phyloP scores from a whole-genome alignment of 1,284 basidiomycete genomes.

The Schizophyllum commune region DNA sequence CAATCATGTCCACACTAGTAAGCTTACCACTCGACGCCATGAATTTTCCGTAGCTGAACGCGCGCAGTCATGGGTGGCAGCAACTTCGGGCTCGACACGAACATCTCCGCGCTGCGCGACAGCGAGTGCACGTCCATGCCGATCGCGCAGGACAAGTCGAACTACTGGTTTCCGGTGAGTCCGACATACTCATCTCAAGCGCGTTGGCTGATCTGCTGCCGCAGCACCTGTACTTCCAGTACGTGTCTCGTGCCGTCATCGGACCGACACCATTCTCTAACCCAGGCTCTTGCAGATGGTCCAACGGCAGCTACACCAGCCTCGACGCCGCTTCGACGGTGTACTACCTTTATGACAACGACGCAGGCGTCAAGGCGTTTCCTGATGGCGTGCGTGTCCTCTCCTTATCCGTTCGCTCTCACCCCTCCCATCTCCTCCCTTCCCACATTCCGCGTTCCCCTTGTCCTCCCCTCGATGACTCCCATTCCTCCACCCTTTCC shows the following conservation, averaged over 20 bases:
- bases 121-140: slow-evolving; percentile 36
- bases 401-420: neutral
- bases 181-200: neutral
- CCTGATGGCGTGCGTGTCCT: slow-evolving; percentile 35
- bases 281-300: slow-evolving; percentile 33
- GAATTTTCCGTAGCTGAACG: neutral
- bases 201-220: neutral
- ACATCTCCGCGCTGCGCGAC: slow-evolving; percentile 23
- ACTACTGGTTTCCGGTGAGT: slow-evolving; percentile 38
- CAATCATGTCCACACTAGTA: slow-evolving; percentile 32
- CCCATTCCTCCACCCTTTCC: slow-evolving; percentile 1
- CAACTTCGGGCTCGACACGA: slow-evolving; percentile 30
- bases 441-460: too few relatives aligned
- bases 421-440: neutral
- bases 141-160: slow-evolving; percentile 35
- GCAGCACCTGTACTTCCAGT: slow-evolving; percentile 13
- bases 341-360: slow-evolving; percentile 40
- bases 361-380: slow-evolving; percentile 34
- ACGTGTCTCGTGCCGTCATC: too few relatives aligned
- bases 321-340: slow-evolving; percentile 22
- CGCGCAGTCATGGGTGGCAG: slow-evolving; percentile 33
- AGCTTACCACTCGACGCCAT: neutral
- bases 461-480: too few relatives aligned
- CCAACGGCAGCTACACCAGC: slow-evolving; percentile 32
- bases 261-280: too few relatives aligned